Evolutionary conservation across 306 rosid species (phyloP).

Genomic region (Hippophae gyantsensis): DNA sequence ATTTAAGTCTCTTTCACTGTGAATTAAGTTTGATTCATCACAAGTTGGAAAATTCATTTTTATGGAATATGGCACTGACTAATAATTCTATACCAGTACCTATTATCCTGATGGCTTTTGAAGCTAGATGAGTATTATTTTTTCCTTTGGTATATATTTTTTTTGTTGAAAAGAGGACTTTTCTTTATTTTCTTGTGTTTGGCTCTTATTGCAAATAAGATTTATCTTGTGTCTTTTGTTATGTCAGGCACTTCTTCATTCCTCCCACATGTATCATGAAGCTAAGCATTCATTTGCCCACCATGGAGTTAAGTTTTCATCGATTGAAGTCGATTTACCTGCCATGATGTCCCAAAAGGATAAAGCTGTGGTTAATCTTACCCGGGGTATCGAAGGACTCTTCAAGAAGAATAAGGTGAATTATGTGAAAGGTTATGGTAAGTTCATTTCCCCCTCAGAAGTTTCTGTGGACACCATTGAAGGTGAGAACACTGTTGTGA

Average conservation of each 20-base stretch:
- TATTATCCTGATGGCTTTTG: too few relatives aligned
- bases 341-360: slow-evolving; percentile 95
- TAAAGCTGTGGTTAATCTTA: slow-evolving; percentile 78
- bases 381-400: slow-evolving; percentile 84
- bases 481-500: slow-evolving; percentile 65
- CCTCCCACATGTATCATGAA: slow-evolving; percentile 95
- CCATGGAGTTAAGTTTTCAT: slow-evolving; percentile 81
- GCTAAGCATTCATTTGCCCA: slow-evolving; percentile 72
- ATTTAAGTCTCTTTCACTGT: background rate
- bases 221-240: slow-evolving; percentile 1
- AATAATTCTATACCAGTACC: too few relatives aligned
- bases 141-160: too few relatives aligned
- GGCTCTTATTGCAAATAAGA: background rate
- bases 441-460: slow-evolving; percentile 70
- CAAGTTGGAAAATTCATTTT: background rate
- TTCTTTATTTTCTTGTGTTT: background rate
- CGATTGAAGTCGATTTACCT: slow-evolving; percentile 77
- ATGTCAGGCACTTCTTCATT: slow-evolving; percentile 83
- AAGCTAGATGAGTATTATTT: too few relatives aligned
- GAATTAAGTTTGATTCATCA: background rate
- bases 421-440: slow-evolving; percentile 94
- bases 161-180: too few relatives aligned
- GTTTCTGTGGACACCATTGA: slow-evolving; percentile 75
- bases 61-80: too few relatives aligned
- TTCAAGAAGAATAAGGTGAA: slow-evolving; percentile 95